A percentile compares a stretch with the other conserved stretches of the same genome.
These are phyloP conservation scores for Fusarium sp. DNA, from an alignment of 2,329 filamentous ascomycete species.

Conservation along the genomic window DNA sequence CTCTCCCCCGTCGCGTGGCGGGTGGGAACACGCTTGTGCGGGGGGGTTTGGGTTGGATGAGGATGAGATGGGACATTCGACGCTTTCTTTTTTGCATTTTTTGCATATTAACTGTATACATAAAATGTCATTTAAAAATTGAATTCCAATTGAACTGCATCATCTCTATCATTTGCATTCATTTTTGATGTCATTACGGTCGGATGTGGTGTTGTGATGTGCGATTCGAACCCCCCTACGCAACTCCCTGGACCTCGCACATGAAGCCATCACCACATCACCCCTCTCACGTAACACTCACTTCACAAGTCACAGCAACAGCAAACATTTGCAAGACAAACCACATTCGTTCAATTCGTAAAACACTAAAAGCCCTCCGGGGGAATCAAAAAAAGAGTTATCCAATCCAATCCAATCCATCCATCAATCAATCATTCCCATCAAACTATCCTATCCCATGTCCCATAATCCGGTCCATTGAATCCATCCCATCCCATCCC, in stretches of 20 bases:
- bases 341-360: constrained; percentile 36
- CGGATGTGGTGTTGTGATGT: neutral
- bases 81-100: constrained; percentile 50
- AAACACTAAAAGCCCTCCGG: constrained; percentile 31
- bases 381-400: constrained; percentile 35
- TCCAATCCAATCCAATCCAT: constrained; percentile 2
- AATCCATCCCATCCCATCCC: neutral
- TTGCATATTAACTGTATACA: fast-evolving
- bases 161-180: fast-evolving
- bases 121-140: neutral
- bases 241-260: neutral
- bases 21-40: constrained; percentile 69
- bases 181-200: neutral
- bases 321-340: neutral
- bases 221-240: constrained; percentile 15
- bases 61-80: constrained; percentile 64
- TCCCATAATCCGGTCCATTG: neutral
- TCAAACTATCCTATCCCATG: neutral
- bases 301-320: neutral
- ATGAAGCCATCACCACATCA: constrained; percentile 23
- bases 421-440: neutral
- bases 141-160: neutral
- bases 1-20: constrained; percentile 75
- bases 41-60: constrained; percentile 63
- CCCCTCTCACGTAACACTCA: neutral